These are phyloP conservation scores for Backusella morwellensis DNA, from an alignment of 192 early-diverging fungal genomes.

Conservation along the genomic window DNA sequence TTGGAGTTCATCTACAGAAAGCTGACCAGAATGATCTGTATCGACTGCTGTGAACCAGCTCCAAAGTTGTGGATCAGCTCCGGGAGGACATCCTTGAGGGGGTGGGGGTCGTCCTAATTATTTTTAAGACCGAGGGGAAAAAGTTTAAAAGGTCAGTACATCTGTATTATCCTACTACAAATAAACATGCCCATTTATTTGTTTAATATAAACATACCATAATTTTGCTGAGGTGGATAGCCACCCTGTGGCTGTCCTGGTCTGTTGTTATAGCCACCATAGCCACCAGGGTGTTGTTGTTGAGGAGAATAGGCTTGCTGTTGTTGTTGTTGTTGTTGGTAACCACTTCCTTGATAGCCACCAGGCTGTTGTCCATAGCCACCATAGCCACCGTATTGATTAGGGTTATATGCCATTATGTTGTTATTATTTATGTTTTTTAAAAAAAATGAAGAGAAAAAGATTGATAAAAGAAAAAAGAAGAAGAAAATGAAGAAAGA, in stretches of 20 bases:
- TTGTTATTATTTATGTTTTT: not conserved
- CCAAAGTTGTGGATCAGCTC: conserved; percentile 36
- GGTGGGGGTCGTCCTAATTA: conserved; percentile 6
- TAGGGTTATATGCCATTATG: conserved; percentile 8
- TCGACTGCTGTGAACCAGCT: conserved; percentile 63
- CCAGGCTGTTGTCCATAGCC: not conserved
- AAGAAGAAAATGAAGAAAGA: not conserved
- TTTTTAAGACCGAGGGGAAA: not conserved
- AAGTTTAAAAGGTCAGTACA: not conserved
- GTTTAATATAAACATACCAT: not conserved
- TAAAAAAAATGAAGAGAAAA: conserved; percentile 5
- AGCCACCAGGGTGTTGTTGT: not conserved
- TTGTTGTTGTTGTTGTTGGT: not conserved
- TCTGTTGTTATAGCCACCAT: conserved; percentile 3
- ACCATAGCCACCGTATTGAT: conserved; percentile 11
- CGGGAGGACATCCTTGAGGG: conserved; percentile 27
- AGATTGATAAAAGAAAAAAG: not conserved
- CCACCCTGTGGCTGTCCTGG: not conserved
- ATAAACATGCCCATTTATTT: not conserved
- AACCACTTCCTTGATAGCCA: not conserved
- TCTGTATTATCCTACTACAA: not conserved
- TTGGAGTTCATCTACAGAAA: conserved; percentile 71
- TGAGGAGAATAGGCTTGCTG: not conserved
- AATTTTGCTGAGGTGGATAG: not conserved
- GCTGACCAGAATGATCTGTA: conserved; percentile 63